Base-by-base conservation (phyloP, 495 filamentous ascomycete species). In the Aspergillus homomorphus region DNA sequence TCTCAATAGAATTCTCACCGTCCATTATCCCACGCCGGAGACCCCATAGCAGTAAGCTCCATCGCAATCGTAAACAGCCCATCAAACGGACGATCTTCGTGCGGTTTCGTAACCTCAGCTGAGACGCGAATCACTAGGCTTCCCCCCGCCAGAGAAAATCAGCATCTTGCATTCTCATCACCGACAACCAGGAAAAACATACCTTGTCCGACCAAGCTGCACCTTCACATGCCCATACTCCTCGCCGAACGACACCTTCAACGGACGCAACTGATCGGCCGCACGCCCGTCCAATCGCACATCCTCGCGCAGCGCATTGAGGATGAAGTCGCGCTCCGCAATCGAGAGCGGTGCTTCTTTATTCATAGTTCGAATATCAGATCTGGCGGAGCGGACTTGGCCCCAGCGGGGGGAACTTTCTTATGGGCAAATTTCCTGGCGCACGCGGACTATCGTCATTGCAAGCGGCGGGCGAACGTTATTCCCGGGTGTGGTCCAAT, bases 151-250 rank as follows among this genome's bases (percentile, higher is more conserved):
- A 44, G 21, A 21, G 12, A n/a, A 7, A 16, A 57, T 49, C 42
- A 64, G 64, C 56, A 48, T 24, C 10, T 16, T 42, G 15, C 7
- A 33, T 23, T n/a, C n/a, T n/a, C n/a, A n/a, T n/a, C n/a, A n/a
- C 53, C 38, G 19, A 28, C 26, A 45, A 45, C 44, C 54, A 26
- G 1, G 23, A 21, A 8, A 46, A 48, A 50, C 65, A 45, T 71
- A 93, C 92, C 88, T 89, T 26, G 94, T 98, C 77, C 92, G 95
- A 53, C 95, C 94, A 57, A 98, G 73, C 61, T 84, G 82, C 4
- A 97, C 90, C 69, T 97, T 91, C 62, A 89, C 89, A 69, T 92
- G 85, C 52, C 94, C 94, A 78, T 94, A 89, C 66, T 96, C 89
- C 43, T 96, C 87, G 16, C 90, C 91, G 72, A 98, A 97, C 7